Evolutionary conservation across 352 stramenopile species (phyloP).

Genomic region (Pythium aquatile): DNA sequence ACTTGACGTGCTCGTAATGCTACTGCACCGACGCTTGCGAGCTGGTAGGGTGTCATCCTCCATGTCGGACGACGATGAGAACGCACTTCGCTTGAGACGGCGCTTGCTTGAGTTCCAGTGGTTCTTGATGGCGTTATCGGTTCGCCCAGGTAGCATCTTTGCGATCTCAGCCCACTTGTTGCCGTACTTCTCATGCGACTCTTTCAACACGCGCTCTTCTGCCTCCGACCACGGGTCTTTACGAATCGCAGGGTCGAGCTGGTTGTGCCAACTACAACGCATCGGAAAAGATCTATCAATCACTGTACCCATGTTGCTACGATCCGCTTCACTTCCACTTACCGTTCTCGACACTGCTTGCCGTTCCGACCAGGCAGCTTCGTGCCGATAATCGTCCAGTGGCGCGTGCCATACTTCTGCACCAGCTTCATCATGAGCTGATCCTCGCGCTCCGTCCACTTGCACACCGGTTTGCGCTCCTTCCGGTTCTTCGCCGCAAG

Average conservation of each 20-base stretch:
- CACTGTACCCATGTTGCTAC: background rate
- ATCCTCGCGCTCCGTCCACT: conserved; percentile 90
- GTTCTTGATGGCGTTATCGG: conserved; percentile 93
- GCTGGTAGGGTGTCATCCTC: background rate
- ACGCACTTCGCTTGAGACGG: conserved; percentile 51
- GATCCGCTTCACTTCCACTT: conserved; percentile 3
- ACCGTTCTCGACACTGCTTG: conserved; percentile 95
- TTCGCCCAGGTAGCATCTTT: conserved; percentile 83
- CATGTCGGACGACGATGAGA: conserved; percentile 2
- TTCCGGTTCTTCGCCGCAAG: conserved; percentile 33
- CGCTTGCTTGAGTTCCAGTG: conserved; percentile 91
- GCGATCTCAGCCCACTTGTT: conserved; percentile 92
- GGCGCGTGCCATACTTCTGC: conserved; percentile 91
- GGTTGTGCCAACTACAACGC: conserved; percentile 90
- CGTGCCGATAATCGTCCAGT: conserved; percentile 98
- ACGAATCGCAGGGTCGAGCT: conserved; percentile 92
- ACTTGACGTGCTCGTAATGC: conserved; percentile 22
- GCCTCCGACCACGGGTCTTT: conserved; percentile 91
- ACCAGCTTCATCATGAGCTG: conserved; percentile 86
- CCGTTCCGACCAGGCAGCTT: conserved; percentile 91
- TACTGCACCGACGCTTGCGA: conserved; percentile 24
- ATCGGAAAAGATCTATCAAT: background rate
- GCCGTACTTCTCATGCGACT: conserved; percentile 75
- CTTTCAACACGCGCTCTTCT: conserved; percentile 81
- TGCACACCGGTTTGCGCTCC: conserved; percentile 79